Base-by-base conservation (phyloP, 768 basidiomycete genomes). In the Hortiboletus flavorubellus region DNA sequence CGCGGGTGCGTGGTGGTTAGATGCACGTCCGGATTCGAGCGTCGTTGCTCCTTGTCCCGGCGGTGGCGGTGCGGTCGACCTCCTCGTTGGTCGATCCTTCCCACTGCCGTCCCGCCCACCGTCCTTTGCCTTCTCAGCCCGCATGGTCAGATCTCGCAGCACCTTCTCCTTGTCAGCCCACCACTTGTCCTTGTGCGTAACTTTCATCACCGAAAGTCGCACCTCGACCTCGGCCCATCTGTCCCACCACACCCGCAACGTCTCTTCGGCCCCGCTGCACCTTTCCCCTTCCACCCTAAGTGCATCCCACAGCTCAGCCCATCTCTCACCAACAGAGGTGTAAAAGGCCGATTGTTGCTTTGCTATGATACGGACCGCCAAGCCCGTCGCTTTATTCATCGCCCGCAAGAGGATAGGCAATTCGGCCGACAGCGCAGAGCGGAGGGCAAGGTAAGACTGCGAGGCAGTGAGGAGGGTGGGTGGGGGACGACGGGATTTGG, bases 281-380 rank as follows among this genome's bases (percentile, higher is more conserved):
- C 80, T 69, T 72, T 87, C 85, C 2, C 84, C 85, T 18, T 88
- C 87, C 5, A 87, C 83, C 10, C 80, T 74, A n/a, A 89, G 71
- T 65, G 86, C 88, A 56, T 91, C 87, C 91, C 91, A 93, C n/a
- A 93, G 71, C n/a, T 84, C 85, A 2, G 76, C 79, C 91, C 91
- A 93, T 30, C 79, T 74, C 47, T 82, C 81, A 41, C 80, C 76
- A 7, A 88, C 78, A 38, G 80, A 80, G 15, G 68, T 55, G 74
- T 82, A 92, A 63, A 87, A 88, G 23, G 70, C 68, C 2, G 75
- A 75, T 65, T 92, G 90, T 54, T 82, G 77, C 6, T 72, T 69
- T 0, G 80, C 80, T 29, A 91, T 72, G 26, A 80, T 75, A 4
- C 74, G 61, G 0, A 89, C 75, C 49, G 79, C 76, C 5, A 75